Evolutionary conservation across 2,329 filamentous ascomycete genomes (phyloP).

Genomic region (Aspergillus bombycis): DNA sequence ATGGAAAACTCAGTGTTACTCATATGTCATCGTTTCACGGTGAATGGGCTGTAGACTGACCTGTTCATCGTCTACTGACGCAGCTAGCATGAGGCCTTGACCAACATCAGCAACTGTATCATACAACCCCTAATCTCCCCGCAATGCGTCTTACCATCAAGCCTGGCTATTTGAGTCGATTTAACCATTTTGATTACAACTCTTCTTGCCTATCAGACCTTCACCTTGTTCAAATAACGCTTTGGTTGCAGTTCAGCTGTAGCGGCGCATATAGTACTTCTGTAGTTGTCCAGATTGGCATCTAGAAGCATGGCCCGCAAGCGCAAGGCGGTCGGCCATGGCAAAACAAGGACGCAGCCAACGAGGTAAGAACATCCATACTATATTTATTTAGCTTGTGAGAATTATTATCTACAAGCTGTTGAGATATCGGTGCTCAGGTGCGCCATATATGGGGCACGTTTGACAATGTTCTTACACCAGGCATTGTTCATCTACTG

Average conservation of each 20-base stretch:
- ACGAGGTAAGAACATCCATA: slow-evolving; percentile 23
- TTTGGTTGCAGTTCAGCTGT: slow-evolving; percentile 4
- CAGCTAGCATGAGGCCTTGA: slow-evolving; percentile 87
- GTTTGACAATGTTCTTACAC: slow-evolving; percentile 20
- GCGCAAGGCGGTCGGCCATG: slow-evolving; percentile 39
- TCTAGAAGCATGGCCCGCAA: slow-evolving; percentile 35
- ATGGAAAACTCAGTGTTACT: slow-evolving; percentile 9
- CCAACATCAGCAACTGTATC: slow-evolving; percentile 28
- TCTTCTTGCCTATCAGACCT: background rate
- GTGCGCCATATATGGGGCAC: background rate
- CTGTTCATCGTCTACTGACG: slow-evolving; percentile 89
- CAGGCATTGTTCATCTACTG: slow-evolving; percentile 27
- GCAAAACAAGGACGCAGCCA: slow-evolving; percentile 29
- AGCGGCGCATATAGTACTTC: slow-evolving; percentile 13
- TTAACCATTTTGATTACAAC: slow-evolving; percentile 66
- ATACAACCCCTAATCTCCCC: slow-evolving; percentile 3
- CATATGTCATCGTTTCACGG: slow-evolving; percentile 6
- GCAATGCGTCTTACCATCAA: slow-evolving; percentile 69
- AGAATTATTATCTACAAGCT: background rate
- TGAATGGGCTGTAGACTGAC: slow-evolving; percentile 44
- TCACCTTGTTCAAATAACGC: slow-evolving; percentile 4
- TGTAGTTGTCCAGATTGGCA: slow-evolving; percentile 10
- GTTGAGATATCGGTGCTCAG: background rate
- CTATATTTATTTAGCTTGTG: background rate
- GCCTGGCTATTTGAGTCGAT: slow-evolving; percentile 90